Evolutionary conservation across 495 filamentous ascomycete species (phyloP), one percentile per base, ranked within the genome.

Genomic region (Tirmania nivea): DNA sequence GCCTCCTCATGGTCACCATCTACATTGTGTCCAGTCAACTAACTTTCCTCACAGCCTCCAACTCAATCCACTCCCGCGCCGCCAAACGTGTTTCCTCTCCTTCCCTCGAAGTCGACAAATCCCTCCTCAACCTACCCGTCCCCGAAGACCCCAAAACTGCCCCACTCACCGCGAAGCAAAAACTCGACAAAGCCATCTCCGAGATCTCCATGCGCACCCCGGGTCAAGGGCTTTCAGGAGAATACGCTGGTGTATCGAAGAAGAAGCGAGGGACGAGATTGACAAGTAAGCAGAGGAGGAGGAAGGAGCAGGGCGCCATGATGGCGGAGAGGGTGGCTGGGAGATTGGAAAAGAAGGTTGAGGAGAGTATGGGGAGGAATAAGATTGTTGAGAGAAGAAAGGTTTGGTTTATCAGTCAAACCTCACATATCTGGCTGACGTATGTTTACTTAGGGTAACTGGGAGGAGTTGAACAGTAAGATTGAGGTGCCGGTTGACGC

Each of bases 241-340:
- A 63, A 42, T 69, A 63, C 57, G 64, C 70, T 8, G 75, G 76
- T n/a, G 65, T 79, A 11, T 63, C 66, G n/a, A 76, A 75, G 56
- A 78, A 75, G 59, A 71, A 74, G 56, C 63, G 66, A n/a, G 72
- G 73, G 52, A 56, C 60, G 1, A 75, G 75, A 62, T 48, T 74
- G 49, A 70, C 69, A 11, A 70, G 70, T 49, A 68, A 72, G 34
- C 77, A 81, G 59, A 68, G 70, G 7, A 55, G 69, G 54, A 66
- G 78, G 39, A 69, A 75, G 37, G 67, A 75, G 57, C 74, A 72
- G 63, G 73, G 69, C 8, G 66, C 78, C 50, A 75, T 78, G 48
- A 68, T 71, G 55, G 78, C 75, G 20, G 77, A 76, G 52, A 64
- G 61, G 0, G 66, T 71, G 49, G 56, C 70, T 48, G 75, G 75